These are phyloP conservation scores for Pharnaceum exiguum DNA, from an alignment of 148 eudicot species.

Conservation along the genomic window DNA sequence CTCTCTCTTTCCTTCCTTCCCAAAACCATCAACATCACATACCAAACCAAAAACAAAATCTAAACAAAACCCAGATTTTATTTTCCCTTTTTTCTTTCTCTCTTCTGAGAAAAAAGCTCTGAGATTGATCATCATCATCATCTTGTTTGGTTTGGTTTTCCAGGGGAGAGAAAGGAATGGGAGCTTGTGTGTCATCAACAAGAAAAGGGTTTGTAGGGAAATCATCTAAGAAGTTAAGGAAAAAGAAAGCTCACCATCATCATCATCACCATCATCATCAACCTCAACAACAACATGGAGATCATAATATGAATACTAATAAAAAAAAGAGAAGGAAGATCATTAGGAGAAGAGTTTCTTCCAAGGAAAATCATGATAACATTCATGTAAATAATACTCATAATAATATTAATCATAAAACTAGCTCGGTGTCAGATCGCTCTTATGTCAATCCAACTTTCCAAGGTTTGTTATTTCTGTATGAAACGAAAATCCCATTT, in stretches of 20 bases:
- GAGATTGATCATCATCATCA: too few species aligned
- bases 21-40: not conserved
- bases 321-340: slow-evolving; percentile 27
- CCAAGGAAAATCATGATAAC: slow-evolving; percentile 15
- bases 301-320: slow-evolving; percentile 1
- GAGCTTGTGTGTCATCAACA: slow-evolving; percentile 73
- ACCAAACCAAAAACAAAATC: not conserved
- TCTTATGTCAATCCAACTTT: slow-evolving; percentile 45
- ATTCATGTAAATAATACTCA: not conserved
- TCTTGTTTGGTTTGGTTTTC: not conserved
- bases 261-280: too few species aligned
- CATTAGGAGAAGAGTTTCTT: slow-evolving; percentile 35
- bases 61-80: slow-evolving; percentile 10
- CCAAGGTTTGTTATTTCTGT: slow-evolving; percentile 41
- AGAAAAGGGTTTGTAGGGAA: slow-evolving; percentile 52
- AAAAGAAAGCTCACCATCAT: slow-evolving; percentile 26
- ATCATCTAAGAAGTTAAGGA: slow-evolving; percentile 18
- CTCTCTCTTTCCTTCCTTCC: not conserved
- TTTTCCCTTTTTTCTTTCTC: not conserved
- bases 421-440: slow-evolving; percentile 31
- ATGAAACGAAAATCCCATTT: not conserved
- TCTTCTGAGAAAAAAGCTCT: not conserved
- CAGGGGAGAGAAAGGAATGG: slow-evolving; percentile 34
- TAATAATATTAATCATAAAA: slow-evolving; percentile 1
- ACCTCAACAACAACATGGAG: too few species aligned